These are phyloP conservation scores for Tricholoma sp. DNA, from an alignment of 768 basidiomycete species.

Conservation along the genomic window DNA sequence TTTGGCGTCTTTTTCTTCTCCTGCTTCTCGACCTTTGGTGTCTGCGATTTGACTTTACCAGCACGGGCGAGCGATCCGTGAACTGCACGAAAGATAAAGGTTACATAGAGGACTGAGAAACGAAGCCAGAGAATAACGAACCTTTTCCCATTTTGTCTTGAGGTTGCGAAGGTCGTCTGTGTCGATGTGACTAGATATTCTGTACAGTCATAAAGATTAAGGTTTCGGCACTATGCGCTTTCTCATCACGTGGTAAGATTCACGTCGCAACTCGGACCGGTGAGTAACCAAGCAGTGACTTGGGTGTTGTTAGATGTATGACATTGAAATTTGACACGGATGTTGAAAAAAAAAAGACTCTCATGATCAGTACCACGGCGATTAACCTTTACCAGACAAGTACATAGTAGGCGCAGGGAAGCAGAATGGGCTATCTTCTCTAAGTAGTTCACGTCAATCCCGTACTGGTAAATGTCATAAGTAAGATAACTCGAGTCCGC, in stretches of 20 bases:
- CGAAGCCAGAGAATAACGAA: constrained; percentile 16
- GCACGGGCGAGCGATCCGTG: constrained; percentile 99
- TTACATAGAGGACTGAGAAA: background rate
- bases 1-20: constrained; percentile 99
- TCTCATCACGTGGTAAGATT: background rate
- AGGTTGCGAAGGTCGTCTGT: constrained; percentile 36
- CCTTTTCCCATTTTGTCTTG: constrained; percentile 78
- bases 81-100: constrained; percentile 41
- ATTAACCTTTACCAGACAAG: too few relatives aligned
- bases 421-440: too few relatives aligned
- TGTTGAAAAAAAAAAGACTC: too few relatives aligned
- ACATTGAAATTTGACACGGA: too few relatives aligned
- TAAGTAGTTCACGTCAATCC: too few relatives aligned
- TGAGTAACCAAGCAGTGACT: too few relatives aligned
- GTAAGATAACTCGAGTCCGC: too few relatives aligned
- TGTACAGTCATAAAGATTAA: constrained; percentile 4
- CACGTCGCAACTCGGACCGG: too few relatives aligned
- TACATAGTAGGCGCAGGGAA: too few relatives aligned
- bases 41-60: constrained; percentile 98
- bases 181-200: constrained; percentile 14
- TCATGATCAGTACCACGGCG: too few relatives aligned
- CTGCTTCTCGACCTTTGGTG: constrained; percentile 96
- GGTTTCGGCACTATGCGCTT: background rate
- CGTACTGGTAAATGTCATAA: too few relatives aligned
- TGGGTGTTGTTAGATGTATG: too few relatives aligned